Base-by-base conservation (phyloP, 768 basidiomycete species). In the Antrodiella citrinella region DNA sequence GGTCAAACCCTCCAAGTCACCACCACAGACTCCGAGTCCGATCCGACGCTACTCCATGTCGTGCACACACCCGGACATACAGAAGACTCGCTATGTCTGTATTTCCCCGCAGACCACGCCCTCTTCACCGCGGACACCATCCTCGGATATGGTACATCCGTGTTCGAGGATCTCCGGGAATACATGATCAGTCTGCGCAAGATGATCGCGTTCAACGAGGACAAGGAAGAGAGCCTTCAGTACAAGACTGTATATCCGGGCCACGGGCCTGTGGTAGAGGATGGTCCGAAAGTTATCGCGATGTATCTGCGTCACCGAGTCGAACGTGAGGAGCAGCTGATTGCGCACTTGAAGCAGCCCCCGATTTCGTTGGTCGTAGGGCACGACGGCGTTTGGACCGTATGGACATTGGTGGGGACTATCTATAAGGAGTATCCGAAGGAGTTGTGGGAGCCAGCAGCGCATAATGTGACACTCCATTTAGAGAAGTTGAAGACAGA, bases 11-110 rank as follows among this genome's bases (percentile, higher is more conserved):
- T 89, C 35, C 50, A 64, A 13, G 62, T 76, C 22, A 62, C 69
- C 3, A 47, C 48, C 7, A 45, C 51, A 25, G 43, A 41, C 5
- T 54, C 61, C 26, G 19, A 55, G 1, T 58, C 69, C 15, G 59
- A 43, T 9, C 30, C 30, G 15, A 7, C 30, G 15, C 30, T 35
- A 15, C 73, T 96, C 9, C 73, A 73, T 21, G 78, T 96, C 20
- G 59, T 97, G 0, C 83, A 91, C 62, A 84, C 90, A 0, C 95
- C 95, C 0, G 95, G 95, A 0, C 95, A 97, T 57, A 97, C 95
- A 0, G 58, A 69, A 43, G 95, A 98, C 64, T 93, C 90, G 2
- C 76, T 96, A 60, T 82, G 75, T 45, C 70, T 97, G 35, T 70
- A 82, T 49, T 70, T 92, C 46, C 72, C 78, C 0, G 75, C 76